Conservation (phyloP, 495 filamentous ascomycete genomes). For the Hamigera avellanea region DNA sequence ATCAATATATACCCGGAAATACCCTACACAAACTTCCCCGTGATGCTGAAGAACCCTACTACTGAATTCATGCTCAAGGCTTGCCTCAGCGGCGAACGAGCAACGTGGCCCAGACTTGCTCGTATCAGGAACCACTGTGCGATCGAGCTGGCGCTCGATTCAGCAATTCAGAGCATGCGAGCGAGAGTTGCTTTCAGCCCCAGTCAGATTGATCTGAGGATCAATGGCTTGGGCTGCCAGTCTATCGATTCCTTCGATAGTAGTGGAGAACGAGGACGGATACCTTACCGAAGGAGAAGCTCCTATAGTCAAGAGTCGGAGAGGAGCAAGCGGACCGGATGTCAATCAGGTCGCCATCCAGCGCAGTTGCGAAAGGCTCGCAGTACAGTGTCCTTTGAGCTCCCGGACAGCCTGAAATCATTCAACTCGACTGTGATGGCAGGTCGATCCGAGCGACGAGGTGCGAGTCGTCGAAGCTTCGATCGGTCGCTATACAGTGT, state of each 20-base stretch:
- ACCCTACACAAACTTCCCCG: slow-evolving; percentile 58
- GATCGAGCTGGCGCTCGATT: slow-evolving; percentile 77
- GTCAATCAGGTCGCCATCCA: slow-evolving; percentile 8
- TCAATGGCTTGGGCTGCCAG: slow-evolving; percentile 9
- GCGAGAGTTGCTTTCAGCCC: slow-evolving; percentile 71
- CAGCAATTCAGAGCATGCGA: slow-evolving; percentile 65
- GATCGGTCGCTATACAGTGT: slow-evolving; percentile 7
- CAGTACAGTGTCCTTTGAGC: slow-evolving; percentile 22
- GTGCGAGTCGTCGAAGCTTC: neutral
- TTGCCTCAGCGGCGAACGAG: slow-evolving; percentile 65
- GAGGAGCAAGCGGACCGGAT: slow-evolving; percentile 8
- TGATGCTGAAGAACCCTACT: slow-evolving; percentile 77
- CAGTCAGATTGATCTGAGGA: slow-evolving; percentile 48
- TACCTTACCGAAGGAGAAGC: slow-evolving; percentile 15
- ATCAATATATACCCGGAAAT: slow-evolving; percentile 88
- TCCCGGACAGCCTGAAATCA: slow-evolving; percentile 3
- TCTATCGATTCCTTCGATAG: slow-evolving; percentile 13
- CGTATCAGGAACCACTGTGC: slow-evolving; percentile 73
- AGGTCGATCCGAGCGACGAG: neutral
- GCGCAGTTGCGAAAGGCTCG: slow-evolving; percentile 18
- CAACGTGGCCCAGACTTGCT: slow-evolving; percentile 82
- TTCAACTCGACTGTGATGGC: neutral
- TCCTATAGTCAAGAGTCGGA: slow-evolving; percentile 26
- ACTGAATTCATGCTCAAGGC: slow-evolving; percentile 76
- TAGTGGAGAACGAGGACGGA: slow-evolving; percentile 11